phyloP scores from a whole-genome alignment of 2,329 filamentous ascomycete genomes.

The Dothiorella sarmentorum region DNA sequence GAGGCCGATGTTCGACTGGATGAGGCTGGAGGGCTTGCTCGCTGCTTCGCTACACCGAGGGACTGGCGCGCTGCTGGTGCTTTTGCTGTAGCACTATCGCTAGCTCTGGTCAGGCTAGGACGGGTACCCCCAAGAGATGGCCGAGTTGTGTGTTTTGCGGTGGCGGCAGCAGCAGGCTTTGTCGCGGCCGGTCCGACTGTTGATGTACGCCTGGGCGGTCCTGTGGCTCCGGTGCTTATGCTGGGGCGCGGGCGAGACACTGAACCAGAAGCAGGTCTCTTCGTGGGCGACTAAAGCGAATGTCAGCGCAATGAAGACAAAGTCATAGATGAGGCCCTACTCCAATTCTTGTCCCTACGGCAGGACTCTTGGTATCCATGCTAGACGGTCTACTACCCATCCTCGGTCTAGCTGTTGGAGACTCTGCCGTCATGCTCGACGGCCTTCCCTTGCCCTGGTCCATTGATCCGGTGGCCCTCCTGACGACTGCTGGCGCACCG shows the following conservation, averaged over 20 bases:
- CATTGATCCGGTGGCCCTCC: conserved; percentile 28
- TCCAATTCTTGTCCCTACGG: conserved; percentile 5
- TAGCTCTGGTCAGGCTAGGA: not conserved
- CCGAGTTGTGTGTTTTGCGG: not conserved
- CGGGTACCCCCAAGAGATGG: conserved; percentile 10
- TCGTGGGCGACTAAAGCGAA: conserved; percentile 14
- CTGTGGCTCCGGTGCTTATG: conserved; percentile 7
- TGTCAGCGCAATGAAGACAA: not conserved
- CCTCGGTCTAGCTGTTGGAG: conserved; percentile 22
- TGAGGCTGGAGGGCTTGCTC: conserved; percentile 20
- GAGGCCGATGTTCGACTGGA: conserved; percentile 9
- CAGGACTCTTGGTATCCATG: conserved; percentile 28
- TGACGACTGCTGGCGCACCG: conserved; percentile 12
- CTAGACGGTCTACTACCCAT: conserved; percentile 14
- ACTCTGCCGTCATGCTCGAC: conserved; percentile 9
- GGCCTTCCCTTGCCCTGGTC: conserved; percentile 14
- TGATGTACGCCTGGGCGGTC: conserved; percentile 13
- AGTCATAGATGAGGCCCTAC: not conserved
- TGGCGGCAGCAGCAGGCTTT: conserved; percentile 5
- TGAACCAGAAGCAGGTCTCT: conserved; percentile 19
- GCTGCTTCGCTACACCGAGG: not conserved
- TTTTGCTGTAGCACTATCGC: conserved; percentile 3
- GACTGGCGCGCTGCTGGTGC: conserved; percentile 3
- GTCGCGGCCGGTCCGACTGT: conserved; percentile 8
- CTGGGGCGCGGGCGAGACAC: conserved; percentile 18